A percentile compares a stretch with the other conserved stretches of the same genome.
These are phyloP conservation scores for Lyophyllum decastes DNA, from an alignment of 768 basidiomycete species.

Conservation along the genomic window DNA sequence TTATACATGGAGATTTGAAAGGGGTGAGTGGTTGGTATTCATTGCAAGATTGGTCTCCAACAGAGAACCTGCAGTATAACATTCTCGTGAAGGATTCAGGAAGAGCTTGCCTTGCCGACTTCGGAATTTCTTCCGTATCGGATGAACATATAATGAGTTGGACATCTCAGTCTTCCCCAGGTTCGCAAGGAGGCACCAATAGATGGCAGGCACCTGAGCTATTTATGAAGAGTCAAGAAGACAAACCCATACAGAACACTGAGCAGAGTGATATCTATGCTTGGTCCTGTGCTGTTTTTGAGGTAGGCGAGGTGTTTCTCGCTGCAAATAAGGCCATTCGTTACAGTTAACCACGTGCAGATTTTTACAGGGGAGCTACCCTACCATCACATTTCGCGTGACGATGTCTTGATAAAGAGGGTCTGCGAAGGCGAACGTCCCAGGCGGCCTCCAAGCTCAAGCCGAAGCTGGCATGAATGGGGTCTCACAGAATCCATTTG, in stretches of 20 bases:
- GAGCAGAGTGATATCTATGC: conserved; percentile 29
- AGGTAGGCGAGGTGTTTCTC: conserved; percentile 16
- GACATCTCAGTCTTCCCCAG: conserved; percentile 11
- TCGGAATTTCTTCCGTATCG: conserved; percentile 21
- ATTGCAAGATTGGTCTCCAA: too few species aligned
- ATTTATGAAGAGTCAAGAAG: not conserved
- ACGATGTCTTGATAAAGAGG: not conserved
- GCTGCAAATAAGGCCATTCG: not conserved
- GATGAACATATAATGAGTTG: conserved; percentile 16
- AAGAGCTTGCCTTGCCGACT: conserved; percentile 25
- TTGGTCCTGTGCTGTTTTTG: conserved; percentile 25
- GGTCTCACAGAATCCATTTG: conserved; percentile 19
- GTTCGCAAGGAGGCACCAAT: conserved; percentile 16
- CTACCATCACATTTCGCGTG: not conserved
- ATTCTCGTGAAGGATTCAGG: conserved; percentile 22
- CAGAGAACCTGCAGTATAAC: conserved; percentile 27
- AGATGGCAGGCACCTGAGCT: conserved; percentile 30
- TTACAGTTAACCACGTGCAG: not conserved
- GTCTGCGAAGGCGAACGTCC: conserved; percentile 15
- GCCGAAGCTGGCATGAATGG: not conserved
- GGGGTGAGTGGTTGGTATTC: conserved; percentile 12
- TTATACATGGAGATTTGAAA: conserved; percentile 31
- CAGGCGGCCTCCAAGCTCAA: conserved; percentile 9
- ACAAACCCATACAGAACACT: conserved; percentile 3
- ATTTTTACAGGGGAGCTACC: not conserved